phyloP scores from a whole-genome alignment of 148 eudicot species.

The Rheum nobile region DNA sequence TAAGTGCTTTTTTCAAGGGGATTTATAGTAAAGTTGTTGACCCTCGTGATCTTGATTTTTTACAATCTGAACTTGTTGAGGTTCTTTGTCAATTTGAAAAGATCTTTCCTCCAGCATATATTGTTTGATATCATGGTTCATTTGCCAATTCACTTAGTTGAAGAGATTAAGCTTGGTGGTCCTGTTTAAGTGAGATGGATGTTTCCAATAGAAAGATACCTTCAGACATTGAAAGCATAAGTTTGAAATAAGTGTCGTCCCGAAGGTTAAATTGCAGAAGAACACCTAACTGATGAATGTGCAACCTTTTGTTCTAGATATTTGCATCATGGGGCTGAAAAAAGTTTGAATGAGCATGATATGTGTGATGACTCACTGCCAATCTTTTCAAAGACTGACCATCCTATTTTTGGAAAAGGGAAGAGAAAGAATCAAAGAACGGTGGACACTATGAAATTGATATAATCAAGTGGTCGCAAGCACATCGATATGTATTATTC shows the following conservation, averaged over 20 bases:
- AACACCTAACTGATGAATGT: no score
- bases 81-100: constrained; percentile 8
- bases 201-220: not conserved
- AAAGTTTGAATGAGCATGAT: not conserved
- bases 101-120: not conserved
- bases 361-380: not conserved
- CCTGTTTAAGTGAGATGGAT: not conserved
- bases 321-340: not conserved
- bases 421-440: not conserved
- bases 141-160: not conserved
- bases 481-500: no score
- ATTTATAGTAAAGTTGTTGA: no score
- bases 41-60: no score
- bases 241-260: not conserved
- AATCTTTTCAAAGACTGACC: not conserved
- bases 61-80: no score
- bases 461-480: no score
- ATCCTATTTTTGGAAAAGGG: not conserved
- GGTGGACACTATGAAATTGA: not conserved
- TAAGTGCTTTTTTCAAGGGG: no score
- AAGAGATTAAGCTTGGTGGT: not conserved
- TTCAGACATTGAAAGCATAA: not conserved
- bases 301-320: not conserved
- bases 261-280: no score
- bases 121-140: not conserved